phyloP scores from a whole-genome alignment of 305 asterid species.

The Fraxinus xanthoxyloides region DNA sequence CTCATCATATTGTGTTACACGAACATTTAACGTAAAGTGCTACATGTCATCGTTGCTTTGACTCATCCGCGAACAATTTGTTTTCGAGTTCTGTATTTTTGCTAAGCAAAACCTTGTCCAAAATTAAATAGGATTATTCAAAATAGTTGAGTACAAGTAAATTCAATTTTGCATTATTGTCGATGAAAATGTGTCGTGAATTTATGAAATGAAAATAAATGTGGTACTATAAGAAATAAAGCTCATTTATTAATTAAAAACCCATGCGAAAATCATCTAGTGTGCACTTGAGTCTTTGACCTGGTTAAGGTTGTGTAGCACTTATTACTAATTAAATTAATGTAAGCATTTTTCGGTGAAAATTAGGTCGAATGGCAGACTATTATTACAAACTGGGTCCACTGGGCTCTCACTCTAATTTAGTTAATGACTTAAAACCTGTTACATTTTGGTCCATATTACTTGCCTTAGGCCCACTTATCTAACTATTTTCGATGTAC shows the following conservation, averaged over 20 bases:
- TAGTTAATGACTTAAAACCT: no score
- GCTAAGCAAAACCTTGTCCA: background rate
- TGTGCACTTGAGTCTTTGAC: background rate
- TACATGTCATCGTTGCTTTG: background rate
- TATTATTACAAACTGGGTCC: background rate
- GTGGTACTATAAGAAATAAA: background rate
- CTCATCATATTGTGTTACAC: background rate
- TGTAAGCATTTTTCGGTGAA: background rate
- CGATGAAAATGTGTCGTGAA: background rate
- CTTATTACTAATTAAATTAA: background rate
- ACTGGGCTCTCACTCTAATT: background rate
- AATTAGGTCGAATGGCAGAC: background rate
- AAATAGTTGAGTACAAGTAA: background rate
- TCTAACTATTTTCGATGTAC: no score
- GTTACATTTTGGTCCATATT: no score
- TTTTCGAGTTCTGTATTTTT: background rate
- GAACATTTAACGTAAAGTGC: background rate
- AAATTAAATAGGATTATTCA: background rate
- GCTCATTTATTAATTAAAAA: background rate
- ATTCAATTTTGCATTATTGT: background rate
- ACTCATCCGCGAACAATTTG: background rate
- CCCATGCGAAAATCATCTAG: background rate
- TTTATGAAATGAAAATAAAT: background rate
- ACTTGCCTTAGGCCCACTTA: no score
- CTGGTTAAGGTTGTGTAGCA: background rate